These are phyloP conservation scores for Stereocaulon alpinum DNA, from an alignment of 495 filamentous ascomycete genomes.

Conservation along the genomic window DNA sequence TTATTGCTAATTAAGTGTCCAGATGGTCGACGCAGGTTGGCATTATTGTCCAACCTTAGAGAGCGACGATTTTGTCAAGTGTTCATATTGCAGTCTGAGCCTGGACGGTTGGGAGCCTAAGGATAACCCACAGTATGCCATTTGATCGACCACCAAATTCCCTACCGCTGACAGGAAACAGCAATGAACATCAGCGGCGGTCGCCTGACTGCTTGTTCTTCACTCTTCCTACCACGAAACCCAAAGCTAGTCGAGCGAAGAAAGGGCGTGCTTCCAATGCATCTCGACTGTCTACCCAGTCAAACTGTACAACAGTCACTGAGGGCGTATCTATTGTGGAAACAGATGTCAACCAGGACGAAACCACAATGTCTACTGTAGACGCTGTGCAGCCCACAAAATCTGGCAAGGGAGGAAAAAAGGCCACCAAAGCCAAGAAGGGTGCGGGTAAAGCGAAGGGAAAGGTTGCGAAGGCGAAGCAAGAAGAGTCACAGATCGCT, in stretches of 20 bases:
- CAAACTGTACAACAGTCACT: slow-evolving; percentile 42
- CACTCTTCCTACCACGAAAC: slow-evolving; percentile 37
- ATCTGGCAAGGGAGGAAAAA: slow-evolving; percentile 43
- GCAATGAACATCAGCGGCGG: slow-evolving; percentile 76
- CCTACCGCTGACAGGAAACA: slow-evolving; percentile 32
- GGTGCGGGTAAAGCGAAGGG: slow-evolving; percentile 33
- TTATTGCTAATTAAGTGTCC: slow-evolving; percentile 21
- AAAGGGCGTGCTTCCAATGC: slow-evolving; percentile 56
- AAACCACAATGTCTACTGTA: slow-evolving; percentile 55
- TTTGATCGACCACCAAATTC: slow-evolving; percentile 12
- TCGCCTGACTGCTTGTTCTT: slow-evolving; percentile 79
- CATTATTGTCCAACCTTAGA: slow-evolving; percentile 77
- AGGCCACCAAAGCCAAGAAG: slow-evolving; percentile 42
- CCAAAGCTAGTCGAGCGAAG: slow-evolving; percentile 41
- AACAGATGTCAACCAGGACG: slow-evolving; percentile 49
- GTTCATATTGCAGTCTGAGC: slow-evolving; percentile 74
- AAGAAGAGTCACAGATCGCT: slow-evolving; percentile 46
- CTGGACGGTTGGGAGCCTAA: slow-evolving; percentile 88
- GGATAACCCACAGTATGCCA: slow-evolving; percentile 70
- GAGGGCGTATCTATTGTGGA: slow-evolving; percentile 42
- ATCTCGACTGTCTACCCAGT: slow-evolving; percentile 63
- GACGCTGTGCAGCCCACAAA: slow-evolving; percentile 33
- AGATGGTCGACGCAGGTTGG: slow-evolving; percentile 92
- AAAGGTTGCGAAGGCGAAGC: slow-evolving; percentile 40
- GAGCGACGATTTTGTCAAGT: slow-evolving; percentile 73